Percentiles rank a stretch among this genome's conserved stretches.
phyloP scores from a whole-genome alignment of 768 basidiomycete genomes.

The Lactarius trivialis region DNA sequence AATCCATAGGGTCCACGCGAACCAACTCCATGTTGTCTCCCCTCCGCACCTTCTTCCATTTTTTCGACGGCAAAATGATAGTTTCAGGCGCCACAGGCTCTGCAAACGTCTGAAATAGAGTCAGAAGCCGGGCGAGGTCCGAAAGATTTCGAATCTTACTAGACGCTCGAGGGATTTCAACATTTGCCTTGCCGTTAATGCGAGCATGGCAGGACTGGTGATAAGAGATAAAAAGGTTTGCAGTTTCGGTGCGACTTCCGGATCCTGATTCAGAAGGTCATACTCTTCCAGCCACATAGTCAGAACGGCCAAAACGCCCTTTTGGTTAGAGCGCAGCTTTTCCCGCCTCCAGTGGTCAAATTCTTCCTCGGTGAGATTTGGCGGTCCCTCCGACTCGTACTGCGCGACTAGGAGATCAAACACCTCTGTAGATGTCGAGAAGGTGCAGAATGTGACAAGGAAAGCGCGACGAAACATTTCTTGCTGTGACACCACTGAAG shows the following conservation, averaged over 20 bases:
- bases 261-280: conserved; percentile 57
- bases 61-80: conserved; percentile 19
- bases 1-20: conserved; percentile 55
- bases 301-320: conserved; percentile 51
- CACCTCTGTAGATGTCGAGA: conserved; percentile 60
- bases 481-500: conserved; percentile 25
- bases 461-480: conserved; percentile 53
- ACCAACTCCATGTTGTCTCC: conserved; percentile 54
- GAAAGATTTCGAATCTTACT: conserved; percentile 35
- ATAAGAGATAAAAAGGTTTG: conserved; percentile 47
- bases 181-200: conserved; percentile 42
- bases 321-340: conserved; percentile 56
- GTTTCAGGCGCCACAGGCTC: conserved; percentile 5
- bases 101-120: conserved; percentile 17
- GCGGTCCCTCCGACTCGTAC: conserved; percentile 48
- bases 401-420: conserved; percentile 62
- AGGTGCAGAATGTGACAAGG: conserved; percentile 77
- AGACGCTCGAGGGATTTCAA: conserved; percentile 47
- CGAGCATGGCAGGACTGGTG: conserved; percentile 35
- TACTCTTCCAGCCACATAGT: conserved; percentile 58
- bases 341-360: conserved; percentile 59
- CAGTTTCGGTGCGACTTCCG: conserved; percentile 49
- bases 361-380: conserved; percentile 42
- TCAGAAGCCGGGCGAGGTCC: neutral
- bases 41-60: conserved; percentile 41